Base-by-base conservation (phyloP, 441 rosid genomes). In the Francoa sonchifolia region DNA sequence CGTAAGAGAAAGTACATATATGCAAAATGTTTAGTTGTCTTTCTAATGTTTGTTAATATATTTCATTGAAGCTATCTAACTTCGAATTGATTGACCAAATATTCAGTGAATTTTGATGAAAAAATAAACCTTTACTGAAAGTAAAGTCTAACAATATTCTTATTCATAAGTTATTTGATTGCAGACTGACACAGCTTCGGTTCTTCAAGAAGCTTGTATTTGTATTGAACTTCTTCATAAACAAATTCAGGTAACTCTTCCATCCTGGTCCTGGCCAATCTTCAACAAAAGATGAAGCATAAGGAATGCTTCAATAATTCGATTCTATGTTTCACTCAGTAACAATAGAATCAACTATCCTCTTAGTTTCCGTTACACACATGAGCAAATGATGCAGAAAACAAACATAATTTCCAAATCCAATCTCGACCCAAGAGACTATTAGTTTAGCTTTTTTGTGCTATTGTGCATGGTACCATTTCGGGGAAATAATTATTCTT, bases 161-260 rank as follows among this genome's bases (percentile, higher is more conserved):
- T 12, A 15, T 14, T 1, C 5, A 6, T 34, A 6, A 13, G 1
- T 1, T 14, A 6, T 18, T 26, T 15, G 14, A 16, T 48, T 62
- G 65, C 70, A 79, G 90, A 69, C 85, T 26, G 85, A 79, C 44
- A 76, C 79, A 22, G 82, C 85, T 28, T 76, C 90, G 26, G 90
- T 79, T 35, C 90, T 79, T 44, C 67, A 76, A 69, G 85, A 76
- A 59, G 76, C 90, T 36, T 52, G 60, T 51, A 57, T 73, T 29
- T 69, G 59, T 23, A 79, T 79, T 59, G 69, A 67, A 54, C 66
- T 73, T 16, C 74, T 76, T 19, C 85, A 76, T 23, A 65, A 67
- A 14, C 79, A 79, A 41, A 72, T 79, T 51, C 68, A 74, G 73
- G 90, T 73, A 48, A 9, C 39, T 27, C n/a, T 8, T 14, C 19